Conservation (phyloP, 768 basidiomycete species). For the Lactarius sp. region DNA sequence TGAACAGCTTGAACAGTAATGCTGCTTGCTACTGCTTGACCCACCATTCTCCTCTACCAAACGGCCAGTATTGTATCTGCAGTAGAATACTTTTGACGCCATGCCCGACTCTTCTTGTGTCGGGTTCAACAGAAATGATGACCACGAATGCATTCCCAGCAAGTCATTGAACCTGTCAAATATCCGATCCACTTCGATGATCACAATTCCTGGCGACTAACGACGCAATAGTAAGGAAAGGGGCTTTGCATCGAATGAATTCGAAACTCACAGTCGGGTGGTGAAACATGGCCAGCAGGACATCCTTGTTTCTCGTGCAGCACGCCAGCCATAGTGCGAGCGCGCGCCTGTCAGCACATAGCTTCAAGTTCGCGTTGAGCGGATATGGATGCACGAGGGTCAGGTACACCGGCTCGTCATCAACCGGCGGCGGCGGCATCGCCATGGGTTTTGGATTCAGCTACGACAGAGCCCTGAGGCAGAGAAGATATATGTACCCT, state of each 20-base stretch:
- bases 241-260: too few relatives aligned
- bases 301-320: constrained; percentile 32
- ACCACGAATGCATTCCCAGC: constrained; percentile 44
- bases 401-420: constrained; percentile 43
- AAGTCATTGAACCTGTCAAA: constrained; percentile 33
- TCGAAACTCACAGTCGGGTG: constrained; percentile 39
- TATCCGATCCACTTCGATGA: constrained; percentile 38
- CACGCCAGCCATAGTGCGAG: constrained; percentile 43
- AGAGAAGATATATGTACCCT: too few relatives aligned
- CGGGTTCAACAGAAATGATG: constrained; percentile 36
- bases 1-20: too few relatives aligned
- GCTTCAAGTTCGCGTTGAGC: constrained; percentile 39
- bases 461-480: too few relatives aligned
- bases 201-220: constrained; percentile 40
- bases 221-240: neutral
- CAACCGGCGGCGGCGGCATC: constrained; percentile 40
- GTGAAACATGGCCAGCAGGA: constrained; percentile 41
- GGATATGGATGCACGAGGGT: constrained; percentile 44
- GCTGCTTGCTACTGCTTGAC: constrained; percentile 9
- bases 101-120: constrained; percentile 30
- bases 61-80: constrained; percentile 35
- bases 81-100: constrained; percentile 38
- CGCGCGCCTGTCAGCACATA: constrained; percentile 34
- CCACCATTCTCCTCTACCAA: constrained; percentile 42
- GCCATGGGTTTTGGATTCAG: constrained; percentile 34